Base-by-base conservation (phyloP, 371 early-diverging fungal genomes). In the Actinomortierella wolfii region DNA sequence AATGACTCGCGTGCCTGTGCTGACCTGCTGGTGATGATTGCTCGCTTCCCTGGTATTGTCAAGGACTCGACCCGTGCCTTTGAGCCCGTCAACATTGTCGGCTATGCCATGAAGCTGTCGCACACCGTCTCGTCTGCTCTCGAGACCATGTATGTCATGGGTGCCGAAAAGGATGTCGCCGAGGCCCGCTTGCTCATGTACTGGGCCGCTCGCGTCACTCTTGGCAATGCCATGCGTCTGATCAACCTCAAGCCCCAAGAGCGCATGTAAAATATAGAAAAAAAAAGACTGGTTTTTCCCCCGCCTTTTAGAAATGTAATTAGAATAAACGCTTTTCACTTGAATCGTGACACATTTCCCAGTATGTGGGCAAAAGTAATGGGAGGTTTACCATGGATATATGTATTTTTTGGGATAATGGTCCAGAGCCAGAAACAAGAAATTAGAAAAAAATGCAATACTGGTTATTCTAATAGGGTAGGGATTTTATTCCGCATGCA, bases 61-160 rank as follows among this genome's bases (percentile, higher is more conserved):
- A 83, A 81, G 56, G 68, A 76, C 45, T 69, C 89, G 5, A 48
- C 82, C 47, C 77, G 79, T 49, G 85, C 81, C 42, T 86, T 91
- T 49, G 99, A 99, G 80, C 99, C 99, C 8, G 94, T 93, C 79
- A 92, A 85, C 51, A 84, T 99, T 54, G 97, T 99, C 23, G 90
- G 90, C 20, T 99, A 97, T 79, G 83, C 94, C 20, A 86, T 98
- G 79, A 90, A 92, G 79, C 80, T 99, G 40, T 81, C 91, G 45
- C 94, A 92, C 64, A 81, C 85, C 48, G 90, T 97, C 26, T 96
- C 96, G 51, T 82, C 86, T 20, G 90, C 94, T 28, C 86, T 94
- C 61, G 95, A 94, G 68, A 70, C 78, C 25, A 76, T 99, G 52
- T 91, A 89, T 81, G 99, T 99, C 39, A 80, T 84, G 74, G 91